Conservation (phyloP, 768 basidiomycete genomes). For the Exidia glandulosa region DNA sequence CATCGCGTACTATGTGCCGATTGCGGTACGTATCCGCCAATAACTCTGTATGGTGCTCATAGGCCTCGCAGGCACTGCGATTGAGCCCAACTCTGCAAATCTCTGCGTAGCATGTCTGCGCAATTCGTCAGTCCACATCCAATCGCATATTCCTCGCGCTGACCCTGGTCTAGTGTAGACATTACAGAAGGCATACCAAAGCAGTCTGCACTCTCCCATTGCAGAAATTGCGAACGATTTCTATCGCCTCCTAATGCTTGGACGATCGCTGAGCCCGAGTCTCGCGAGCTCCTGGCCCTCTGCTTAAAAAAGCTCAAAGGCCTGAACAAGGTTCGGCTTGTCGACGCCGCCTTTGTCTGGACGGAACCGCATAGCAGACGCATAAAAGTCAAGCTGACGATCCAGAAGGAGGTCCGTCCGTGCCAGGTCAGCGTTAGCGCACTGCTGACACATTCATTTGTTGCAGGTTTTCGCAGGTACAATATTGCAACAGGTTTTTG, state of each 20-base stretch:
- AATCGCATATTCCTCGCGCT: not conserved
- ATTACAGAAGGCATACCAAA: conserved; percentile 98
- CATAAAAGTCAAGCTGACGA: conserved; percentile 83
- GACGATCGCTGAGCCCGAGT: conserved; percentile 80
- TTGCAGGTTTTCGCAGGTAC: conserved; percentile 80
- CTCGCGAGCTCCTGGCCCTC: conserved; percentile 83
- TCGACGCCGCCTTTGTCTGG: conserved; percentile 99
- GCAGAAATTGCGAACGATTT: conserved; percentile 94
- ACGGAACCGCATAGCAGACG: conserved; percentile 97
- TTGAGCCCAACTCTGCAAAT: conserved; percentile 87
- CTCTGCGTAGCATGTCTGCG: conserved; percentile 80
- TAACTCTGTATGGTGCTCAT: conserved; percentile 3
- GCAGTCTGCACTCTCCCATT: conserved; percentile 85
- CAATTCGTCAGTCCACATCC: conserved; percentile 64
- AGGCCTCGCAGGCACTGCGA: conserved; percentile 52
- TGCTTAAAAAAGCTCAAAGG: conserved; percentile 94
- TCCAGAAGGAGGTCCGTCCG: conserved; percentile 85
- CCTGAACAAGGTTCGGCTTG: conserved; percentile 83
- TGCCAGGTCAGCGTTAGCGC: not conserved
- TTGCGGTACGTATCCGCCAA: conserved; percentile 52
- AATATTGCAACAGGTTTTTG: conserved; percentile 94
- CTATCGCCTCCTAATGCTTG: conserved; percentile 82
- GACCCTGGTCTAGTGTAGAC: conserved; percentile 61
- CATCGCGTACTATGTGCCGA: conserved; percentile 84
- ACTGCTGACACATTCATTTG: not conserved